Percentiles rank a stretch among this genome's conserved stretches.
phyloP scores from a whole-genome alignment of 495 filamentous ascomycete genomes.

The Aspergillus diversus region DNA sequence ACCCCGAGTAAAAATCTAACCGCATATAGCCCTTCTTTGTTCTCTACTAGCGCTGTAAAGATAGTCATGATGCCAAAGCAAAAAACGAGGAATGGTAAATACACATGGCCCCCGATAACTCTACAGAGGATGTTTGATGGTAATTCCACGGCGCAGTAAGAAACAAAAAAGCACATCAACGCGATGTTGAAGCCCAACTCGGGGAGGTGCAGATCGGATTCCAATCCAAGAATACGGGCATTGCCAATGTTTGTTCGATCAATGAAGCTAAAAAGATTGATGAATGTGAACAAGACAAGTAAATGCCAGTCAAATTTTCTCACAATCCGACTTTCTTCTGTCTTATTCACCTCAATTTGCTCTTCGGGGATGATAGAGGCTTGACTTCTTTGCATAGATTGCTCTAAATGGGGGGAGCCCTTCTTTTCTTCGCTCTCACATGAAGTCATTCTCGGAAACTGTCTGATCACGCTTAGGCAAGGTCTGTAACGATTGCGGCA shows the following conservation, averaged over 20 bases:
- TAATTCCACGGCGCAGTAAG: conserved; percentile 9
- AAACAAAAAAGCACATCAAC: conserved; percentile 7
- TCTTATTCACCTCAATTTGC: neutral
- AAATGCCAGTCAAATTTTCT: neutral
- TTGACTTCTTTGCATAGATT: no score
- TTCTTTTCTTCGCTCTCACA: no score
- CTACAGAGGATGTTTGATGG: conserved; percentile 13
- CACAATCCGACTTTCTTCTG: neutral
- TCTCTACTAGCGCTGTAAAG: neutral
- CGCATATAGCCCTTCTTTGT: neutral
- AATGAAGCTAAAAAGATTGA: conserved; percentile 9
- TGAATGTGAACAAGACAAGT: neutral
- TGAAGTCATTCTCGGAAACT: no score
- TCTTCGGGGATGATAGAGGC: no score
- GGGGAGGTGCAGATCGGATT: neutral
- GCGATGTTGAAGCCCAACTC: conserved; percentile 7
- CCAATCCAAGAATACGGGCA: neutral
- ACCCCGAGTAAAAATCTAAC: conserved; percentile 3
- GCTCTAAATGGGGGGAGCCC: no score
- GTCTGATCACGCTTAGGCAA: no score
- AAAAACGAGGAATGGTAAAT: conserved; percentile 1
- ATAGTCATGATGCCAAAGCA: conserved; percentile 9
- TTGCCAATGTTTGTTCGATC: conserved; percentile 5
- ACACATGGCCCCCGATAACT: conserved; percentile 9
- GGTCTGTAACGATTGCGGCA: no score